These are phyloP conservation scores for Closterium sp. DNA, from an alignment of 139 green algal genomes.

Conservation along the genomic window DNA sequence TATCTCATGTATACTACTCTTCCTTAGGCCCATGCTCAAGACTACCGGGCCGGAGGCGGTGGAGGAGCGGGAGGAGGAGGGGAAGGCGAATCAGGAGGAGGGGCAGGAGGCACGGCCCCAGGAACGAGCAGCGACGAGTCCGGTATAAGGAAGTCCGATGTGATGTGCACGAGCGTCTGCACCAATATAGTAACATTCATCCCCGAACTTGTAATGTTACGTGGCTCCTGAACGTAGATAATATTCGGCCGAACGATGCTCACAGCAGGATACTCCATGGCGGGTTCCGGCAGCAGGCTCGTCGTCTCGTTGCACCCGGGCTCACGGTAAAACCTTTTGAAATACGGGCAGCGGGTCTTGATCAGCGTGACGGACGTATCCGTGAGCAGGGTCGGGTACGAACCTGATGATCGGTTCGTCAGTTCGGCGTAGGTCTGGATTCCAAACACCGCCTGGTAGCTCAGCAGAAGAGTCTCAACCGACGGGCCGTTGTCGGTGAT, in stretches of 20 bases:
- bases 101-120: neutral
- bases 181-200: neutral
- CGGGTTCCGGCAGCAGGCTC: neutral
- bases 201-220: neutral
- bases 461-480: neutral
- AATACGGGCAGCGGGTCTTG: neutral
- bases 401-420: neutral
- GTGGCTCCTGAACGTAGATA: neutral
- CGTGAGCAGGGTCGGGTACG: neutral
- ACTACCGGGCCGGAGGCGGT: too few relatives aligned
- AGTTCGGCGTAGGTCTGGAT: neutral
- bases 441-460: neutral
- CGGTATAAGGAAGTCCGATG: neutral
- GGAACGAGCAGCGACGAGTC: neutral
- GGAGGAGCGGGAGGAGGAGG: neutral
- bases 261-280: neutral
- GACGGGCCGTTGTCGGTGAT: neutral
- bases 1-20: too few relatives aligned
- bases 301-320: neutral
- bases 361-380: neutral
- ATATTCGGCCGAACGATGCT: neutral
- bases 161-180: neutral
- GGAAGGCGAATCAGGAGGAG: neutral
- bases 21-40: too few relatives aligned
- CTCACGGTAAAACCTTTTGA: neutral